Evolutionary conservation across 1,284 basidiomycete species (phyloP).

Genomic region (Marasmius fiardii): DNA sequence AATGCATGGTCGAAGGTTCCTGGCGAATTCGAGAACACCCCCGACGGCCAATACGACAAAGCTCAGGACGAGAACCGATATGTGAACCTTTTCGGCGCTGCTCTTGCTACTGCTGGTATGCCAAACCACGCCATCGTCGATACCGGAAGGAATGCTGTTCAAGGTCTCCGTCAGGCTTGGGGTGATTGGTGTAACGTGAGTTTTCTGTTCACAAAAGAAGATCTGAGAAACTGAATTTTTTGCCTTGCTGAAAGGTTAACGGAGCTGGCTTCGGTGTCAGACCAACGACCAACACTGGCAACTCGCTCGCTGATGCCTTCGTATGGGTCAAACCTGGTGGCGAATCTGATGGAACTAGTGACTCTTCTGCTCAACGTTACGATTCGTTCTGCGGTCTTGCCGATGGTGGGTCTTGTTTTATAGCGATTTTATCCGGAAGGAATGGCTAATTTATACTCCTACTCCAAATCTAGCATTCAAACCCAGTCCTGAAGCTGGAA

Average conservation of each 20-base stretch:
- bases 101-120: conserved; percentile 6
- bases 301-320: conserved; percentile 41
- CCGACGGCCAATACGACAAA: conserved; percentile 11
- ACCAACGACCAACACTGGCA: conserved; percentile 41
- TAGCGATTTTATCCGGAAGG: neutral
- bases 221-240: neutral
- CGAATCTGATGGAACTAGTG: conserved; percentile 47
- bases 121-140: conserved; percentile 12
- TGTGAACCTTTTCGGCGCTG: conserved; percentile 8
- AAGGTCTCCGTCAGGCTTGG: conserved; percentile 23
- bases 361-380: conserved; percentile 40
- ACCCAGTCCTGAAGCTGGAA: conserved; percentile 12
- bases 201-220: neutral
- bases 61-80: conserved; percentile 11
- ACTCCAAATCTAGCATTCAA: neutral
- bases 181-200: conserved; percentile 46
- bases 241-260: conserved; percentile 24
- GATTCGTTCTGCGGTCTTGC: conserved; percentile 38
- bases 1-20: conserved; percentile 6
- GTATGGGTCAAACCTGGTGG: conserved; percentile 54
- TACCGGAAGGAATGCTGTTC: conserved; percentile 6
- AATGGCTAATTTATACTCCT: neutral
- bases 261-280: conserved; percentile 46
- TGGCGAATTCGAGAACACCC: conserved; percentile 8
- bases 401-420: conserved; percentile 7